These are phyloP conservation scores for Solanum piurae DNA, from an alignment of 257 asterid species.

Conservation along the genomic window DNA sequence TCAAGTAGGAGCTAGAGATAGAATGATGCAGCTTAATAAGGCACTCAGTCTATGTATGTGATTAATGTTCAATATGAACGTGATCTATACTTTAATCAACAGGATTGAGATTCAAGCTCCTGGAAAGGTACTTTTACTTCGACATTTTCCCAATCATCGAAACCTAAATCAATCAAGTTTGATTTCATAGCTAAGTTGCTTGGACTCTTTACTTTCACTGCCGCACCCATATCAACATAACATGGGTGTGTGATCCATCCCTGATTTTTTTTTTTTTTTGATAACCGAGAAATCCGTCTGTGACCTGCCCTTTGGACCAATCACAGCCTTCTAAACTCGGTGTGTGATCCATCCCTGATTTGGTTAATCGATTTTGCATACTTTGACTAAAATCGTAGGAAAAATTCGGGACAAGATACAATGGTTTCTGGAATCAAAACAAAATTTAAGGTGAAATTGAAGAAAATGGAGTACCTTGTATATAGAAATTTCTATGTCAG, in stretches of 20 bases:
- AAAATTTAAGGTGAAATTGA: not conserved
- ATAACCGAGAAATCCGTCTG: no score
- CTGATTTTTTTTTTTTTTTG: not conserved
- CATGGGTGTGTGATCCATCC: not conserved
- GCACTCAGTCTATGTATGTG: not conserved
- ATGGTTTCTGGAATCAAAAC: not conserved
- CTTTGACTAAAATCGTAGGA: not conserved
- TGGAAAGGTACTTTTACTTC: not conserved
- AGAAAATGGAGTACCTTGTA: not conserved
- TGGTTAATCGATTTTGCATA: not conserved
- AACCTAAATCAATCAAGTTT: not conserved
- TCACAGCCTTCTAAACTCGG: not conserved
- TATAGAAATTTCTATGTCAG: not conserved
- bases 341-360: not conserved
- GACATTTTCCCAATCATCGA: not conserved
- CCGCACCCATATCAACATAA: not conserved
- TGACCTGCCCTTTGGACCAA: no score
- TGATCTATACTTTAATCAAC: not conserved
- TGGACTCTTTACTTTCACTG: not conserved
- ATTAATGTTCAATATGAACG: not conserved
- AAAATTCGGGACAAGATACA: not conserved
- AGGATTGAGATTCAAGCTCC: not conserved
- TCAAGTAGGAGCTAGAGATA: not conserved
- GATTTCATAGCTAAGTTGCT: not conserved
- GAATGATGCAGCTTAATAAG: not conserved